Conservation (phyloP, 164 flowering plant genomes). For the Vitis amurensis region DNA sequence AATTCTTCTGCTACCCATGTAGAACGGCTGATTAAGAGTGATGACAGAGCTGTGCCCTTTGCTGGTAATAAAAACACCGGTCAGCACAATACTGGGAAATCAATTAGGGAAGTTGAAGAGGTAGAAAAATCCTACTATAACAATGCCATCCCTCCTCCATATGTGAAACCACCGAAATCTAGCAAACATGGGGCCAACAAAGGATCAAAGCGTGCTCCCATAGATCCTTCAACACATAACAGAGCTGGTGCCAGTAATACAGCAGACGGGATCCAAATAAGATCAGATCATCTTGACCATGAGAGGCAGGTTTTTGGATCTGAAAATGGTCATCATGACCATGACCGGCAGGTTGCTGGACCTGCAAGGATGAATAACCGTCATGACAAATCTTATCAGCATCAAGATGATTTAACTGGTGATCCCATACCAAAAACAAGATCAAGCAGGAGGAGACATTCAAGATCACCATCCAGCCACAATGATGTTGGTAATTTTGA, state of each 20-base stretch:
- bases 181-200: slow-evolving; percentile 18
- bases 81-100: slow-evolving; percentile 6
- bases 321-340: slow-evolving; percentile 15
- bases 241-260: slow-evolving; percentile 8
- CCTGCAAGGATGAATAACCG: no score
- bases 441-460: no score
- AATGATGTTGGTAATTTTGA: slow-evolving; percentile 6
- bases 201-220: slow-evolving; percentile 9
- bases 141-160: slow-evolving; percentile 43
- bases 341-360: slow-evolving; percentile 13
- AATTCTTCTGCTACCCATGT: slow-evolving; percentile 9
- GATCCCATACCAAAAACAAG: no score
- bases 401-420: no score
- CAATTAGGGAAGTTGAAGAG: slow-evolving; percentile 22
- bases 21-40: slow-evolving; percentile 11
- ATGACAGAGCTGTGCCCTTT: slow-evolving; percentile 7
- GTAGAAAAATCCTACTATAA: slow-evolving; percentile 30
- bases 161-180: slow-evolving; percentile 38
- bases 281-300: slow-evolving; percentile 14
- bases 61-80: slow-evolving; percentile 12
- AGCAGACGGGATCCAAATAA: slow-evolving; percentile 18
- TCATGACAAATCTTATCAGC: no score
- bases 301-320: slow-evolving; percentile 23
- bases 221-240: slow-evolving; percentile 18
- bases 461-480: no score